A percentile compares a stretch with the other conserved stretches of the same genome.
Conservation (phyloP, 192 early-diverging fungal genomes). For the Geranomyces michiganensis region DNA sequence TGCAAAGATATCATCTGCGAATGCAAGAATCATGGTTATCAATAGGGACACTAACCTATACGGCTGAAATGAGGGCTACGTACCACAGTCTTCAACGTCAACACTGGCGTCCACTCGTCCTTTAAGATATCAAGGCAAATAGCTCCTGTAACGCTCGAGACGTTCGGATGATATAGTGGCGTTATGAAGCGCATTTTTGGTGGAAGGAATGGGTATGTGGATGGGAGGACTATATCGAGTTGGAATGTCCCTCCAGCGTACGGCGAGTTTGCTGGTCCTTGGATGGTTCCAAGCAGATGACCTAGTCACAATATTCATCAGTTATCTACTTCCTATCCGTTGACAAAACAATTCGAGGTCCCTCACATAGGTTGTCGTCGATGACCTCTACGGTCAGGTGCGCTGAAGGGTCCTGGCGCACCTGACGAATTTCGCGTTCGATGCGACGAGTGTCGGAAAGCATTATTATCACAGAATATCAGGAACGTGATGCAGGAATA, state of each 20-base stretch:
- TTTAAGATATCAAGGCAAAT: conserved; percentile 97
- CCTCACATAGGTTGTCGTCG: conserved; percentile 40
- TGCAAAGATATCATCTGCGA: conserved; percentile 79
- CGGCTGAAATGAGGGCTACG: too few species aligned
- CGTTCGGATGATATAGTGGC: conserved; percentile 97
- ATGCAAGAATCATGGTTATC: too few species aligned
- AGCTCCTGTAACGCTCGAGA: conserved; percentile 78
- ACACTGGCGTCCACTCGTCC: conserved; percentile 95
- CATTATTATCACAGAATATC: background rate
- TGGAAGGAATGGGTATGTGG: conserved; percentile 95
- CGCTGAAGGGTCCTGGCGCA: conserved; percentile 31
- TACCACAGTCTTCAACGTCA: conserved; percentile 90
- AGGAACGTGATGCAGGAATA: too few species aligned
- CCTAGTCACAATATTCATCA: background rate
- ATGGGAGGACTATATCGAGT: conserved; percentile 88
- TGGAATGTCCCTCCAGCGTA: conserved; percentile 91
- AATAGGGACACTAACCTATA: too few species aligned
- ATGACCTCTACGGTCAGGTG: conserved; percentile 35
- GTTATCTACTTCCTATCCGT: too few species aligned
- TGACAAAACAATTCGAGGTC: too few species aligned
- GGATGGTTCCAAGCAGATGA: conserved; percentile 63
- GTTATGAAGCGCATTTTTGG: conserved; percentile 92
- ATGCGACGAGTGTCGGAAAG: conserved; percentile 36
- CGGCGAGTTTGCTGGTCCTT: conserved; percentile 84
- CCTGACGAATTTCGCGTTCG: conserved; percentile 48